Evolutionary conservation across 768 basidiomycete genomes (phyloP), one percentile per base, ranked within the genome.

Genomic region (Boletus reticuloceps): DNA sequence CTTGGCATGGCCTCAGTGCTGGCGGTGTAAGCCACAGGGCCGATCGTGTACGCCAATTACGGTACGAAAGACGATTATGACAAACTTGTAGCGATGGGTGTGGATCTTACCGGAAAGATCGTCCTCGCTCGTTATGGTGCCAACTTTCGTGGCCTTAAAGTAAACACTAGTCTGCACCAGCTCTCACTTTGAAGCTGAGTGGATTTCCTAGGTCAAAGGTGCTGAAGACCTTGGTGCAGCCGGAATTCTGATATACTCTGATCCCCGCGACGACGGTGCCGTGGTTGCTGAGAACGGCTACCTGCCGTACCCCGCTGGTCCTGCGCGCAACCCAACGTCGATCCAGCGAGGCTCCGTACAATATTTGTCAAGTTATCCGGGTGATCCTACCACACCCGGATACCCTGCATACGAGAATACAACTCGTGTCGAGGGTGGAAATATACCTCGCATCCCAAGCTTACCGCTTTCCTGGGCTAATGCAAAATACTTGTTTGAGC

Each of bases 401-500:
- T 81, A 83, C 59, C 95, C 95, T 38, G 80, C 95, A 4, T 97
- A 97, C 69, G 78, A 85, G 66, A 85, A 93, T 66, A 82, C 83
- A 41, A 86, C 87, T n/a, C 80, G 89, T 47, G 74, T 70, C 39
- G 78, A 80, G 54, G 79, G 75, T 32, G 74, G 73, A 41, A 90
- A 86, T 60, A 80, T 88, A 37, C 89, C 90, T 4, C 69, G 63
- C 12, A 92, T 93, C 59, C 90, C 90, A 2, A 93, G 90, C 60
- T 70, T 97, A 16, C 95, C 95, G 0, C 83, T 97, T 59, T 91
- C 89, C 0, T 95, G 91, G 86, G 73, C 77, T 44, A 96, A 94
- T 64, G 94, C 91, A 0, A 71, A 85, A 54, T 79, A 79, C n/a
- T 72, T 94, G 17, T 74, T 93, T 16, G 76, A 70, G 39, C 67